Conservation (phyloP, 805 yeast species). For the Lachancea nothofagi region DNA sequence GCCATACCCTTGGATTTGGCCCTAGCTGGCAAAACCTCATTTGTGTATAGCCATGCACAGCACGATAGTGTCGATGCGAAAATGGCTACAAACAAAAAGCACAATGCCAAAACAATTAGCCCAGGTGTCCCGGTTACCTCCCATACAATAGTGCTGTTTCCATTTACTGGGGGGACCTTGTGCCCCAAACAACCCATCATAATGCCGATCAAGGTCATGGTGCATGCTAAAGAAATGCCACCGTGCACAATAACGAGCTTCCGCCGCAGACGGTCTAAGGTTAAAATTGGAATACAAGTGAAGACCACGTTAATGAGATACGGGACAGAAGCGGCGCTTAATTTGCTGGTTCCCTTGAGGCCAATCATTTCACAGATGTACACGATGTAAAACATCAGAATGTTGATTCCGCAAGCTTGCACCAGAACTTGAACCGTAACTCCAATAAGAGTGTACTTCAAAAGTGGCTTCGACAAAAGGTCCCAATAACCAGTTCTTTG, state of each 20-base stretch:
- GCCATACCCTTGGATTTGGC: conserved; percentile 45
- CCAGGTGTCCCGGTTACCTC: conserved; percentile 37
- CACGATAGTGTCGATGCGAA: conserved; percentile 44
- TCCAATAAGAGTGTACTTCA: conserved; percentile 37
- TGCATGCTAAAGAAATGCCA: conserved; percentile 32
- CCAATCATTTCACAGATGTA: conserved; percentile 47
- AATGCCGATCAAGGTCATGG: conserved; percentile 34
- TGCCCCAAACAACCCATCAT: conserved; percentile 36
- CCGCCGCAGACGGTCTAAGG: conserved; percentile 41
- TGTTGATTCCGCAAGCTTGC: conserved; percentile 43
- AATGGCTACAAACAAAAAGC: conserved; percentile 41
- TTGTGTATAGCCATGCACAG: conserved; percentile 45
- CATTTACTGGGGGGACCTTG: conserved; percentile 27
- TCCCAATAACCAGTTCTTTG: conserved; percentile 14
- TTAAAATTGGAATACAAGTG: conserved; percentile 40
- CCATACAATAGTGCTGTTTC: conserved; percentile 36
- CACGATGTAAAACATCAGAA: conserved; percentile 40
- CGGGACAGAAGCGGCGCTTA: conserved; percentile 36
- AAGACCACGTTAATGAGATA: conserved; percentile 39
- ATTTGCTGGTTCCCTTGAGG: conserved; percentile 31
- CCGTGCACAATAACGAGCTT: conserved; percentile 46
- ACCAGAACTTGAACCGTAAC: conserved; percentile 36
- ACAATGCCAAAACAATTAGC: conserved; percentile 39
- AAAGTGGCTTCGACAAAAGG: conserved; percentile 31
- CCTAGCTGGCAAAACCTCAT: conserved; percentile 43